Conservation (phyloP, 2,329 filamentous ascomycete genomes). For the Tolypocladium inflatum region DNA sequence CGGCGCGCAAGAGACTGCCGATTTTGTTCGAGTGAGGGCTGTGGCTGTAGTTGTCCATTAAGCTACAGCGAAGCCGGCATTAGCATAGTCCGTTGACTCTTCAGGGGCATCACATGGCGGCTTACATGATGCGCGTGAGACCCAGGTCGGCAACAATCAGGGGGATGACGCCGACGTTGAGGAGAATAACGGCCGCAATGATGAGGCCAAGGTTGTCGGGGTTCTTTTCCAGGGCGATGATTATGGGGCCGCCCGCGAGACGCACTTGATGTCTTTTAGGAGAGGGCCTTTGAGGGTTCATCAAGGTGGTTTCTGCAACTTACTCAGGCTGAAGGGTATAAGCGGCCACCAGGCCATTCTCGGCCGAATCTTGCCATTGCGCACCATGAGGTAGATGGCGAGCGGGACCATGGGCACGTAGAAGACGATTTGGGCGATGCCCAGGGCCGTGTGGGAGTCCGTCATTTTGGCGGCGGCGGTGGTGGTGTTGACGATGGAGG, state of each 20-base stretch:
- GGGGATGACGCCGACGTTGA: conserved; percentile 19
- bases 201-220: conserved; percentile 11
- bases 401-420: conserved; percentile 15
- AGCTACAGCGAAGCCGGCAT: conserved; percentile 1
- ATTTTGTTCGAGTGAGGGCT: conserved; percentile 9
- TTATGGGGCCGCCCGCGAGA: conserved; percentile 16
- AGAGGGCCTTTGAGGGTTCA: too few relatives aligned
- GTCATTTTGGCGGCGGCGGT: conserved; percentile 3
- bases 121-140: conserved; percentile 16
- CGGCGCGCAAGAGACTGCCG: conserved; percentile 7
- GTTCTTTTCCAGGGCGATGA: conserved; percentile 12
- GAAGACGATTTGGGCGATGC: conserved; percentile 16
- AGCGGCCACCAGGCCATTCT: conserved; percentile 17
- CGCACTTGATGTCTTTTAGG: conserved; percentile 8
- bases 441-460: conserved; percentile 12
- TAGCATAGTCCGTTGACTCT: neutral
- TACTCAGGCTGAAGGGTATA: conserved; percentile 14
- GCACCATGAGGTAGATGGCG: conserved; percentile 12
- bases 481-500: neutral
- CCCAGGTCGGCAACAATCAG: conserved; percentile 15
- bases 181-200: conserved; percentile 14
- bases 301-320: neutral
- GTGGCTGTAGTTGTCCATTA: conserved; percentile 12
- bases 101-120: neutral
- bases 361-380: conserved; percentile 16